Evolutionary conservation across 768 basidiomycete species (phyloP).

Genomic region (Leccinum rimulosum): DNA sequence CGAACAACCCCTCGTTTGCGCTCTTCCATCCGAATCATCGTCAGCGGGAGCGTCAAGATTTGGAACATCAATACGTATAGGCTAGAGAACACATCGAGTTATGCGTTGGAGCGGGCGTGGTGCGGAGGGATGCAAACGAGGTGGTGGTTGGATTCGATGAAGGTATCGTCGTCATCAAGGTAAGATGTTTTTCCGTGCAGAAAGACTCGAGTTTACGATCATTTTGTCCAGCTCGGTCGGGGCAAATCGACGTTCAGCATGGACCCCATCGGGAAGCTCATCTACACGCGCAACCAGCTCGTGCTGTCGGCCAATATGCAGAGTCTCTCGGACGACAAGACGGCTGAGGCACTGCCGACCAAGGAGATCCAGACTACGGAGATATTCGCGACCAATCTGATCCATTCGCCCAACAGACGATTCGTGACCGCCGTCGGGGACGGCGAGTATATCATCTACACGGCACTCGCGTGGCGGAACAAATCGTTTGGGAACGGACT

Average conservation of each 20-base stretch:
- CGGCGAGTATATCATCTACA: conserved; percentile 98
- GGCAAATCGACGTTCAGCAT: conserved; percentile 96
- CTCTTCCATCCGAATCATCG: conserved; percentile 95
- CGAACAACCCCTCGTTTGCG: conserved; percentile 96
- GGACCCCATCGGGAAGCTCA: conserved; percentile 60
- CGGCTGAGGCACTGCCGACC: conserved; percentile 70
- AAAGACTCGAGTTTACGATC: neutral
- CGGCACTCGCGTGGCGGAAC: conserved; percentile 98
- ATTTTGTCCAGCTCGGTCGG: conserved; percentile 66
- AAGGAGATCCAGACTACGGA: conserved; percentile 96
- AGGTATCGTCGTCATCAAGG: conserved; percentile 92
- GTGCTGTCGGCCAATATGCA: conserved; percentile 88
- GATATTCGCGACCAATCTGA: conserved; percentile 78
- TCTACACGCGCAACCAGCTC: conserved; percentile 89
- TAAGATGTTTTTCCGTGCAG: conserved; percentile 27
- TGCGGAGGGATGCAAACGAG: conserved; percentile 88
- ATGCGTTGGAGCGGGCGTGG: conserved; percentile 95
- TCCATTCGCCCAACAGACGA: conserved; percentile 94
- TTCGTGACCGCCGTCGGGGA: conserved; percentile 97
- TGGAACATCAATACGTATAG: conserved; percentile 98
- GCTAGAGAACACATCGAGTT: conserved; percentile 93
- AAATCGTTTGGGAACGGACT: conserved; percentile 92
- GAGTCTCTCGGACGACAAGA: conserved; percentile 44
- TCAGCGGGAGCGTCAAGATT: conserved; percentile 93
- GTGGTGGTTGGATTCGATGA: conserved; percentile 96